Base-by-base conservation (phyloP, 176 grass and related monocot species). In the Themeda triandra region DNA sequence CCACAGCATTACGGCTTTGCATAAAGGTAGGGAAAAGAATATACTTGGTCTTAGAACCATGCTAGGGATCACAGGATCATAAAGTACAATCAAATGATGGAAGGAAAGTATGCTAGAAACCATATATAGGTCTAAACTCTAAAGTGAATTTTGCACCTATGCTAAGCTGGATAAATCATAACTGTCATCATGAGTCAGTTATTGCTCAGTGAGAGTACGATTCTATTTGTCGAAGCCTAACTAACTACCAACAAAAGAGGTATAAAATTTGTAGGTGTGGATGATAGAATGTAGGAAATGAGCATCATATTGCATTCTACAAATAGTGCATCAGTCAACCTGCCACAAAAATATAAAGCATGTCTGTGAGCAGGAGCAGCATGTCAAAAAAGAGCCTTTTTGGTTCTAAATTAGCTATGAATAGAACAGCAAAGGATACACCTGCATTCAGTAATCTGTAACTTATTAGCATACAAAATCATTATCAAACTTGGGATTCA, bases 11-110 rank as follows among this genome's bases (percentile, higher is more conserved):
- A 83, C 18, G 35, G 60, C 13, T 85, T 81, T 81, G 78, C 78
- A 82, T 24, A 89, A 15, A 71, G 32, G 66, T 39, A 59, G 27
- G 74, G 85, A 58, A 78, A 88, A 68, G 51, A 86, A 87, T 66
- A 84, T 83, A 13, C 80, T 41, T 76, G 44, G 78, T 66, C 80
- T 66, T 12, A 77, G 42, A 81, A 49, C 60, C 25, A 64, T 66
- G 46, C 33, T 42, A 33, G 68, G 21, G 40, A 58, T 89, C 42
- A 45, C 42, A 69, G 8, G 40, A 37, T 90, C 63, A 32, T 21
- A 74, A 45, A 82, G 51, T 69, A 74, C 21, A n/a, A 23, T 79
- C 21, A 66, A n/a, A 63, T 62, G 24, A 63, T 76, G 18, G 7
- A 37, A 87, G 56, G 73, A 59, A 63, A 24, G 37, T 46, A 72